Evolutionary conservation across 345 rosid species (phyloP), one percentile per base, ranked within the genome.

Genomic region (Linum usitatissimum): DNA sequence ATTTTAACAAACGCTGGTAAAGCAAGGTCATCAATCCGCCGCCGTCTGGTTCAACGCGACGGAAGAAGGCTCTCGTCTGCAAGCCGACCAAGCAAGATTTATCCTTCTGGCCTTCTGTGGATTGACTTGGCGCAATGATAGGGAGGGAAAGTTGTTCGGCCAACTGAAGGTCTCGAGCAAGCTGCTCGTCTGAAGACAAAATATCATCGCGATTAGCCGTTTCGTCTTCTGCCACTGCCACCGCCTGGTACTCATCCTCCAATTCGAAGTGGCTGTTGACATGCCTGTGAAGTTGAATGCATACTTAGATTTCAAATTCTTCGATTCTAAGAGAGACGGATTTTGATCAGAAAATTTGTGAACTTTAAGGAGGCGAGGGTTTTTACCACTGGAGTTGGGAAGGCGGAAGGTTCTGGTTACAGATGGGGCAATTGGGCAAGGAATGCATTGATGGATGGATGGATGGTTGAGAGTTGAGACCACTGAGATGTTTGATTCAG

Each of bases 211-310:
- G 23, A 55, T 23, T 18, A 6, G 36, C 36, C 36, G 3, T 31
- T 31, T 31, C 36, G 36, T 31, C 36, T 31, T 31, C 36, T 31
- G 36, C 36, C 36, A 31, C 36, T 3, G 36, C 36, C 36, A 31
- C 3, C 36, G 36, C 36, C 36, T 53, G 18, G 19, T 18, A 23
- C 10, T 55, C 57, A n/a, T 71, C 67, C 48, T 68, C 84, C 10
- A 79, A 81, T 19, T 83, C 87, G 36, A 90, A 86, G 73, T 90
- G 96, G 67, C 75, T 18, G 70, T 89, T 84, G 36, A 83, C 90
- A 73, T 90, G 94, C 61, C 94, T 86, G 70, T 73, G 36, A 31
- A 31, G 36, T 31, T 6, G 36, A 31, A 6, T n/a, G 36, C 6
- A 59, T 60, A 57, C 40, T 20, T 61, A 40, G 51, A 13, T 62